Percentiles rank a stretch among this genome's conserved stretches.
These are phyloP conservation scores for Leptosphaerulina australis DNA, from an alignment of 2,329 filamentous ascomycete genomes.

Conservation along the genomic window DNA sequence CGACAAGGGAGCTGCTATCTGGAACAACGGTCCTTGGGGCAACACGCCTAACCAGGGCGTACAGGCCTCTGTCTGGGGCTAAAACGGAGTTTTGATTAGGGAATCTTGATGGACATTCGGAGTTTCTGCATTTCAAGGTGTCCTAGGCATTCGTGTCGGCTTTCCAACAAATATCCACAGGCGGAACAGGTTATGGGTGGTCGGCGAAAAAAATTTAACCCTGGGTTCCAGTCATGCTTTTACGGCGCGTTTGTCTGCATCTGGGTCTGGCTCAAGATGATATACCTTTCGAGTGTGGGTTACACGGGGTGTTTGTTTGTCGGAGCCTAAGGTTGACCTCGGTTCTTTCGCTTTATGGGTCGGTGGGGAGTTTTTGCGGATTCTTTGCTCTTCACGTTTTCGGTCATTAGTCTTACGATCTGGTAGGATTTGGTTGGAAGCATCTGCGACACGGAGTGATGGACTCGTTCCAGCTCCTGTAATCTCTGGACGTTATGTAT, in stretches of 20 bases:
- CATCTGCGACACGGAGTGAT: constrained; percentile 22
- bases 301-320: constrained; percentile 40
- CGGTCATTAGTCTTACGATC: constrained; percentile 18
- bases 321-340: constrained; percentile 33
- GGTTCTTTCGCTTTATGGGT: constrained; percentile 26
- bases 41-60: constrained; percentile 72
- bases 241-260: constrained; percentile 43
- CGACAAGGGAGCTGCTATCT: constrained; percentile 59
- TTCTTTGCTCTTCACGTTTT: constrained; percentile 26
- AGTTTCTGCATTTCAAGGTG: constrained; percentile 53
- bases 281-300: constrained; percentile 39
- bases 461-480: constrained; percentile 26
- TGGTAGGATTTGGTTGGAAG: constrained; percentile 22
- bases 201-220: constrained; percentile 45
- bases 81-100: constrained; percentile 49
- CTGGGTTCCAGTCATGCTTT: constrained; percentile 39
- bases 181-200: constrained; percentile 41
- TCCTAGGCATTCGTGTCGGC: constrained; percentile 49
- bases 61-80: constrained; percentile 95
- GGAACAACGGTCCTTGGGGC: constrained; percentile 87
- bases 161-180: constrained; percentile 40
- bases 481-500: constrained; percentile 31
- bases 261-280: constrained; percentile 36
- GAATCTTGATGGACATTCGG: constrained; percentile 49
- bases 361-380: constrained; percentile 34